Percentiles rank a stretch among this genome's conserved stretches.
These are phyloP conservation scores for Aspergillus olivimuriae DNA, from an alignment of 495 filamentous ascomycete species.

Conservation along the genomic window DNA sequence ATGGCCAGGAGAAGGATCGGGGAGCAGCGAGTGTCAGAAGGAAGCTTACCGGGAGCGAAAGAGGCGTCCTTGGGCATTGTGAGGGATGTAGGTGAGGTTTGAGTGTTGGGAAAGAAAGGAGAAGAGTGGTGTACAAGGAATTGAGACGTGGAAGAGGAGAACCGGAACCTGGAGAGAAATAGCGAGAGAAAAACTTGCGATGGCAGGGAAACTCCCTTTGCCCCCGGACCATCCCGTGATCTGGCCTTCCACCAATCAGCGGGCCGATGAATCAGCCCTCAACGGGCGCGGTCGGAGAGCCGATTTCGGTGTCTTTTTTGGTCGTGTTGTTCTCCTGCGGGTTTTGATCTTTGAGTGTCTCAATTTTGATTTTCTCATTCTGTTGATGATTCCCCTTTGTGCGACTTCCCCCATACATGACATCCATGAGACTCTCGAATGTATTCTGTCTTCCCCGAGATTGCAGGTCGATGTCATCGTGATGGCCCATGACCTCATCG, in stretches of 20 bases:
- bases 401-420: too few species aligned
- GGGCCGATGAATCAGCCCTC: constrained; percentile 27
- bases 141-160: constrained; percentile 7
- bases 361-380: too few species aligned
- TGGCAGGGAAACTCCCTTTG: constrained; percentile 26
- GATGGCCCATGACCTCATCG: too few species aligned
- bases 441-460: too few species aligned
- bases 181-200: constrained; percentile 31
- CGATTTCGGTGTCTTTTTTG: constrained; percentile 9
- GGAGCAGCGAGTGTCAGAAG: not conserved
- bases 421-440: too few species aligned
- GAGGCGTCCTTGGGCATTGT: constrained; percentile 42
- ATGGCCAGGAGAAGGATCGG: constrained; percentile 7
- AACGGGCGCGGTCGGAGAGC: constrained; percentile 32
- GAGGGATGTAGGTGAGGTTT: constrained; percentile 21
- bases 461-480: too few species aligned
- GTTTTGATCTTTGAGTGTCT: too few species aligned
- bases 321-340: not conserved
- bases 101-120: constrained; percentile 19
- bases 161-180: constrained; percentile 4
- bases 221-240: constrained; percentile 37
- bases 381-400: too few species aligned
- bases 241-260: constrained; percentile 30
- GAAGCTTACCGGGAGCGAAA: constrained; percentile 40
- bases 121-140: constrained; percentile 33